Base-by-base conservation (phyloP, 805 yeast species). In the Myxozyma nipponensis region DNA sequence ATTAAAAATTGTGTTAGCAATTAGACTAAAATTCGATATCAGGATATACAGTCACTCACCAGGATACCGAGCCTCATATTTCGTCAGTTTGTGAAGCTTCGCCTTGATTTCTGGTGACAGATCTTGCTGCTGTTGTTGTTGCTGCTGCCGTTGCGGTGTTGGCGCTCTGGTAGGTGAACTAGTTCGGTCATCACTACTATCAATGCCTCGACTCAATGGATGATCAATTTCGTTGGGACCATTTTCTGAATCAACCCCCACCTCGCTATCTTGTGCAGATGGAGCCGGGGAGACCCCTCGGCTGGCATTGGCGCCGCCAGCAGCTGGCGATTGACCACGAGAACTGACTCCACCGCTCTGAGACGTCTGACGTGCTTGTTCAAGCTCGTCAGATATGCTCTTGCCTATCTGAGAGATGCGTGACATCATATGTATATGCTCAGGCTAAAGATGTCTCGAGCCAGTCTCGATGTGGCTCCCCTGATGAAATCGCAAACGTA, bases 11-110 rank as follows among this genome's bases (percentile, higher is more conserved):
- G 24, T 6, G 39, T 3, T 10, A 18, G 21, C n/a, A 18, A 22
- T 24, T 30, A 10, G 32, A 19, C 18, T 10, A 35, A 9, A 9
- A 23, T 19, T 26, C 2, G 21, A 43, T 17, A 28, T 28, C 25
- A 24, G 7, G 36, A n/a, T n/a, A 21, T 13, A 32, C n/a, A 21
- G 42, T 42, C 2, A 35, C 61, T 28, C 46, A 60, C 81, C 70
- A 0, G 98, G 98, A 64, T 93, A 91, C 66, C 88, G 89, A 44
- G 84, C 84, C 66, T 91, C 98, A 66, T 90, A 91, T 65, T 88
- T 89, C 49, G 76, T 79, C 62, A 85, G 86, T 69, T 87, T 90
- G 49, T 76, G 76, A 66, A 89, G 67, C 61, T 83, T 84, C 4
- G 81, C 68, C 52, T 77, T 76, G 17, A 88, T 68, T 3, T 77